Evolutionary conservation across 164 flowering plant species (phyloP), one percentile per base, ranked within the genome.

Genomic region (Vitis amurensis): DNA sequence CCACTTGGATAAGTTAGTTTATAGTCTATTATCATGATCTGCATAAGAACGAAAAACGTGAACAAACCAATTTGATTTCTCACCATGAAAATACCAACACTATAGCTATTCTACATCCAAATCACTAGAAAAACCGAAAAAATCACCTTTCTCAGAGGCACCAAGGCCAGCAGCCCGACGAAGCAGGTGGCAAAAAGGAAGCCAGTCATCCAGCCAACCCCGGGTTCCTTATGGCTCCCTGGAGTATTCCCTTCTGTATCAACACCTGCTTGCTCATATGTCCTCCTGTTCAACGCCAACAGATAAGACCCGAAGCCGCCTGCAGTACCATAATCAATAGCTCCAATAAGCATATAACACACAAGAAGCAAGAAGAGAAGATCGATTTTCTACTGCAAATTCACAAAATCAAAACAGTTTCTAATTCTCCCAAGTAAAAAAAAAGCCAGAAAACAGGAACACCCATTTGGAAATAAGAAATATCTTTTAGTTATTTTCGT

Each of bases 21-120:
- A 73, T 80, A 83, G 76, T 87, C 91, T 14, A 87, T 80, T 15
- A 89, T 85, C 93, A 89, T 87, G 19, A 87, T 81, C 91, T 87
- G 87, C 53, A 37, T 3, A 11, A 68, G 15, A 66, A 13, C 49
- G 10, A 15, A 48, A 23, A 3, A 27, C 44, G 6, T 23, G 27
- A 47, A 16, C 44, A 37, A 55, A 60, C 61, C 44, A 4, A 13
- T 4, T 14, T 23, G 31, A 63, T n/a, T 14, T 57, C 23, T 48
- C 52, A 63, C 17, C 17, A 44, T 9, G 53, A 63, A 17, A 17
- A 27, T 23, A 4, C 48, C 48, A 29, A 37, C 44, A 37, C 44
- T 37, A 6, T 4, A 37, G 4, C 44, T 37, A 37, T 37, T 37
- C 56, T 53, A 14, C 56, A 14, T 11, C 16, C 56, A 53, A 53